These are phyloP conservation scores for Penicillium sp. DNA, from an alignment of 2,329 filamentous ascomycete species.

Conservation along the genomic window DNA sequence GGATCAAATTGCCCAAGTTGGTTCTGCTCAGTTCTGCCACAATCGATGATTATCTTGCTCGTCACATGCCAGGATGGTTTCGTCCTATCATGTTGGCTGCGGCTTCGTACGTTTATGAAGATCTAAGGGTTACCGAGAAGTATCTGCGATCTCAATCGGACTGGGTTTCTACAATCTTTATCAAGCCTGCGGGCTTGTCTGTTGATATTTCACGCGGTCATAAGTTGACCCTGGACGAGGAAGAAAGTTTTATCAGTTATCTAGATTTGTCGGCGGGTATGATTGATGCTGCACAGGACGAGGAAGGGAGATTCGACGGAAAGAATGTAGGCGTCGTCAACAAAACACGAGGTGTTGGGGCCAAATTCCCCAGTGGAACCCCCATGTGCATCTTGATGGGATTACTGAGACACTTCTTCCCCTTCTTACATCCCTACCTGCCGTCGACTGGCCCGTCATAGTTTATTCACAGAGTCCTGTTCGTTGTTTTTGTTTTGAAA, in stretches of 20 bases:
- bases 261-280: conserved; percentile 47
- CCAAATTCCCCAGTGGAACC: conserved; percentile 32
- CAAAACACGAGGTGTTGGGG: conserved; percentile 17
- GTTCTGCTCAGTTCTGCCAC: conserved; percentile 44
- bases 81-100: conserved; percentile 17
- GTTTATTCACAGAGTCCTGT: no score
- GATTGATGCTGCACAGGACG: conserved; percentile 44
- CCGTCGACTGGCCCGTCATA: conserved; percentile 15
- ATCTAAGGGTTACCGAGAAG: conserved; percentile 17
- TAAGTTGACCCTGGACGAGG: conserved; percentile 33
- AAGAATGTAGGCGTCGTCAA: conserved; percentile 25
- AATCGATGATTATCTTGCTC: conserved; percentile 18
- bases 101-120: conserved; percentile 20
- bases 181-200: conserved; percentile 22
- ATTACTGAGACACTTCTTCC: conserved; percentile 29
- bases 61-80: conserved; percentile 21
- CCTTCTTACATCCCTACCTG: conserved; percentile 32
- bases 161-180: conserved; percentile 22
- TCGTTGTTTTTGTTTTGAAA: no score
- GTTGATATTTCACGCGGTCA: conserved; percentile 35
- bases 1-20: conserved; percentile 37
- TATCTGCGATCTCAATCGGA: conserved; percentile 19
- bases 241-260: conserved; percentile 40
- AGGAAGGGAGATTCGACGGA: conserved; percentile 21
- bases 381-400: conserved; percentile 31